phyloP scores from a whole-genome alignment of 2,329 filamentous ascomycete species.

The Colletotrichum godetiae region DNA sequence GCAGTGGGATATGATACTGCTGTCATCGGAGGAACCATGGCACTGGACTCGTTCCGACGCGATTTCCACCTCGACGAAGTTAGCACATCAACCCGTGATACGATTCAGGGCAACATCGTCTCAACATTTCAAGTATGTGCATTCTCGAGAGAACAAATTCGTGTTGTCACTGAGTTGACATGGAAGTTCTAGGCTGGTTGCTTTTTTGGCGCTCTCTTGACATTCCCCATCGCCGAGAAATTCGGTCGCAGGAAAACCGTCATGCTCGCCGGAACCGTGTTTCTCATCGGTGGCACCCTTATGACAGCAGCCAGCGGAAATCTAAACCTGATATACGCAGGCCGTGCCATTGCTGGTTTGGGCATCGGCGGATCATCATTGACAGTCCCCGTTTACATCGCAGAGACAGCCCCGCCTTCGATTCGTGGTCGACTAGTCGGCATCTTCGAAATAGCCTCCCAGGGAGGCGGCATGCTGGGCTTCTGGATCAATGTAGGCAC shows the following conservation, averaged over 20 bases:
- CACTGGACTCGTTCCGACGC: conserved; percentile 48
- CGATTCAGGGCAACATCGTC: conserved; percentile 47
- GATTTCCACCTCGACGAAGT: conserved; percentile 47
- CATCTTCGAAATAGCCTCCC: conserved; percentile 62
- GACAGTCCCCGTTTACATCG: conserved; percentile 57
- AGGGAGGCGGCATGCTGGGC: conserved; percentile 57
- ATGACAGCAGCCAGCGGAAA: conserved; percentile 48
- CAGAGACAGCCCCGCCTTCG: conserved; percentile 57
- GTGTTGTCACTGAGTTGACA: background rate
- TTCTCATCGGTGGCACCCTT: conserved; percentile 49
- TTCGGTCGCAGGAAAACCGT: conserved; percentile 59
- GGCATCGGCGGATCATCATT: conserved; percentile 63
- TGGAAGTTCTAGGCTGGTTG: conserved; percentile 52
- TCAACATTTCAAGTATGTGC: conserved; percentile 30
- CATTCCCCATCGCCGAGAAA: conserved; percentile 59
- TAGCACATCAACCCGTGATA: conserved; percentile 43
- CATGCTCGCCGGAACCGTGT: conserved; percentile 55
- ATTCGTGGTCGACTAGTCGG: conserved; percentile 63
- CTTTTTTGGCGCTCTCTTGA: conserved; percentile 52
- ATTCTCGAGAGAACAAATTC: accelerated
- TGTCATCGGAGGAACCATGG: conserved; percentile 54
- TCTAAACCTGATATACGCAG: conserved; percentile 55
- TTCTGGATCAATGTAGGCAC: conserved; percentile 50
- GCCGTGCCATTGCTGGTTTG: conserved; percentile 63
- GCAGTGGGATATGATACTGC: conserved; percentile 51